These are phyloP conservation scores for Metschnikowia aberdeeniae DNA, from an alignment of 805 yeast genomes.

Conservation along the genomic window DNA sequence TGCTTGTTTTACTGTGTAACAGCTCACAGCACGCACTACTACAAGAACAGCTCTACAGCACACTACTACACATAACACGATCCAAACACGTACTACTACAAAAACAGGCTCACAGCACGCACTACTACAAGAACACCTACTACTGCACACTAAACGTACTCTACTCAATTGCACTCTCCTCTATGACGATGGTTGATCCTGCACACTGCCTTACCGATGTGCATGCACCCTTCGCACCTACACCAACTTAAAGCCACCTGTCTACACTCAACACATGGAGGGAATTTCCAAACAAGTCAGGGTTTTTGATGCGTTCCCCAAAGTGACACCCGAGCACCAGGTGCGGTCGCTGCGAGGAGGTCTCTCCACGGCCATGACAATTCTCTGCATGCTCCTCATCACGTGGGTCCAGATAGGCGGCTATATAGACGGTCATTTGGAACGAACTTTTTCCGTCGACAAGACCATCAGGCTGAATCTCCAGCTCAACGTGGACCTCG, in stretches of 20 bases:
- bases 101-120: too few species aligned
- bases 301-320: conserved; percentile 46
- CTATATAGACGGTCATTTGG: conserved; percentile 75
- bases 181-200: too few species aligned
- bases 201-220: too few species aligned
- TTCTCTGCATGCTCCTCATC: conserved; percentile 59
- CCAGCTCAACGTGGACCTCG: conserved; percentile 71
- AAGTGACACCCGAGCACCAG: conserved; percentile 50
- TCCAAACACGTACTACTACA: too few species aligned
- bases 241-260: conserved; percentile 1
- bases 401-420: conserved; percentile 85
- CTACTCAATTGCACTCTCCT: too few species aligned
- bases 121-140: too few species aligned
- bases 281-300: conserved; percentile 36
- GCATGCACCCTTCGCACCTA: conserved; percentile 2
- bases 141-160: too few species aligned
- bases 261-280: conserved; percentile 25
- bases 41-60: too few species aligned
- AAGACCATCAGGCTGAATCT: conserved; percentile 52
- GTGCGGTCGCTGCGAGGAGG: conserved; percentile 79
- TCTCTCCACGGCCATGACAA: conserved; percentile 59
- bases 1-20: too few species aligned
- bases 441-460: conserved; percentile 76
- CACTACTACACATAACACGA: too few species aligned
- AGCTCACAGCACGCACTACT: too few species aligned